Conservation (phyloP, 2,329 filamentous ascomycete species). For the Dothideomycetes sp. region DNA sequence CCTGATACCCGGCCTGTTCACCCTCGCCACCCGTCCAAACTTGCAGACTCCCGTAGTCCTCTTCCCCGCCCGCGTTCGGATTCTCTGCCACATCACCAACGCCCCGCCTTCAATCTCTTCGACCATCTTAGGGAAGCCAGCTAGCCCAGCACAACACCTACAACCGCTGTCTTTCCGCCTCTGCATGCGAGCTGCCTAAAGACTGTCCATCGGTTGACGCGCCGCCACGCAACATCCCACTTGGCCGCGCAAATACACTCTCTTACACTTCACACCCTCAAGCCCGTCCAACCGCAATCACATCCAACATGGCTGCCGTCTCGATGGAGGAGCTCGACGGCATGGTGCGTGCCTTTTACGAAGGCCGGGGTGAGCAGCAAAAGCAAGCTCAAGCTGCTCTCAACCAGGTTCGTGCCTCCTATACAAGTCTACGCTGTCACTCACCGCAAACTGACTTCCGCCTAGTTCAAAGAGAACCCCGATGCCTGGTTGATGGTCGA, state of each 20-base stretch:
- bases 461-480: conserved; percentile 95
- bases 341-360: conserved; percentile 94
- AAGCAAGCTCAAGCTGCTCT: conserved; percentile 87
- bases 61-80: too few species aligned
- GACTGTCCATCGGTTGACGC: too few species aligned
- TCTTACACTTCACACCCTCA: neutral
- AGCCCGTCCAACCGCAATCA: conserved; percentile 4
- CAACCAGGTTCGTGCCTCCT: conserved; percentile 62
- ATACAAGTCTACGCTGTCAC: conserved; percentile 5
- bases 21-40: too few species aligned
- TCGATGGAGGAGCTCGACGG: conserved; percentile 91
- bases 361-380: conserved; percentile 94
- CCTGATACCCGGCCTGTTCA: too few species aligned
- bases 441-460: conserved; percentile 12
- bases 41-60: too few species aligned
- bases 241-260: too few species aligned
- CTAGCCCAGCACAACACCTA: too few species aligned
- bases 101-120: too few species aligned
- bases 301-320: conserved; percentile 43
- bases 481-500: conserved; percentile 97
- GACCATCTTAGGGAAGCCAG: too few species aligned
- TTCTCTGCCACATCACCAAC: conserved; percentile 13
- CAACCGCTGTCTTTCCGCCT: too few species aligned
- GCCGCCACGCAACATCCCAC: too few species aligned
- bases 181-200: too few species aligned